Base-by-base conservation (phyloP, 2,329 filamentous ascomycete species). In the Acarospora socialis region DNA sequence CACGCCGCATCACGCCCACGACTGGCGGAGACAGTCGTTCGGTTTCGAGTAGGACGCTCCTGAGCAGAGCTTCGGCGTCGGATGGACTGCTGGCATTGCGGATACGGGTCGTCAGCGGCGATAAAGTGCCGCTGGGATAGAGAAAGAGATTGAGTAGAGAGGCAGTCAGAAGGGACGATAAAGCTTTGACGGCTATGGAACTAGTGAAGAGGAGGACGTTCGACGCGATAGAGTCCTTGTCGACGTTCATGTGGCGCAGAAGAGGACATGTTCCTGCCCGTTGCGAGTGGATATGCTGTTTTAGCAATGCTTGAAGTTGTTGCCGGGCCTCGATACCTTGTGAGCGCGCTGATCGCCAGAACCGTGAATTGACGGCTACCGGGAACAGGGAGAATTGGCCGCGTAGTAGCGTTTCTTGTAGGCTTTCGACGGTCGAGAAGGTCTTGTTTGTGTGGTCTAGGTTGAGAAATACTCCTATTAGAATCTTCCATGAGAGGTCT, bases 331-430 rank as follows among this genome's bases (percentile, higher is more conserved):
- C 28, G 7, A 47, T 34, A 2, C 44, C 45, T 21, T 33, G 38
- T 5, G 37, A 36, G n/a, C 45, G 25, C 10, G 46, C 40, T n/a
- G 46, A 48, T 10, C 33, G 35, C 43, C 43, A 49, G 20, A 49
- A 34, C 14, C 33, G 30, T 2, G 42, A 36, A 29, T 42, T 45
- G 20, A 49, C 32, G 16, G 26, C 41, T 9, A 48, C 36, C 3
- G 46, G 46, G 9, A 49, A 36, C 15, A 48, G 27, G 3, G 44
- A 47, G 35, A 49, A 49, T 33, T 49, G 46, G 3, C 46, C 46
- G 4, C 46, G 37, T 1, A 49, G 40, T 2, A 49, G 41, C 28
- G 36, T 35, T 30, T 49, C 46, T 24, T 49, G 46, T 24, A 45
- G 30, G 1, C 21, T 26, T 28, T 43, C 41, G 7, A 48, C 22